Evolutionary conservation across 495 filamentous ascomycete species (phyloP).

Genomic region (Astrothelium subdiscretum): DNA sequence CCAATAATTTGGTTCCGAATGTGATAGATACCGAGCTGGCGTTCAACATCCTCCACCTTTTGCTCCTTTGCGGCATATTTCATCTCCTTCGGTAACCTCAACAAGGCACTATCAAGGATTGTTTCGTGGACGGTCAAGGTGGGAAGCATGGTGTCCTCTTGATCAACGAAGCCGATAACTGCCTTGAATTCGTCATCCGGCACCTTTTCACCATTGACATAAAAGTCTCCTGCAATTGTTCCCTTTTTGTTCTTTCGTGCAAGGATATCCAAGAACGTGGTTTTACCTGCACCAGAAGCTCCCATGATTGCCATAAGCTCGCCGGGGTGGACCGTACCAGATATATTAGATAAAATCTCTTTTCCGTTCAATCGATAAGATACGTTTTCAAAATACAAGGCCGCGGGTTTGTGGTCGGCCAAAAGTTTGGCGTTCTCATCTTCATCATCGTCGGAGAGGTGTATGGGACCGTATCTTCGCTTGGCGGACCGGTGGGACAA

Average conservation of each 20-base stretch:
- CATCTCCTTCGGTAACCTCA: constrained; percentile 87
- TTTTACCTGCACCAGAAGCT: constrained; percentile 93
- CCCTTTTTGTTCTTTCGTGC: constrained; percentile 97
- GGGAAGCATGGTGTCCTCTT: constrained; percentile 95
- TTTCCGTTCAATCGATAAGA: constrained; percentile 79
- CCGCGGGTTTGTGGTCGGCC: constrained; percentile 80
- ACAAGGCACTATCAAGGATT: constrained; percentile 83
- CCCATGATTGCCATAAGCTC: constrained; percentile 97
- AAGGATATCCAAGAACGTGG: constrained; percentile 91
- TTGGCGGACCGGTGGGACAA: constrained; percentile 56
- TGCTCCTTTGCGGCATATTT: constrained; percentile 73
- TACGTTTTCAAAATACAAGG: constrained; percentile 79
- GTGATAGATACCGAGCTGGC: constrained; percentile 81
- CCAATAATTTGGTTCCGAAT: constrained; percentile 92
- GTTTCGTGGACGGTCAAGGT: constrained; percentile 97
- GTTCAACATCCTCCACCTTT: constrained; percentile 82
- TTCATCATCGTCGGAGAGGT: constrained; percentile 67
- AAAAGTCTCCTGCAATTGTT: constrained; percentile 66
- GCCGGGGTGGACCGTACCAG: constrained; percentile 75
- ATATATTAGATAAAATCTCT: constrained; percentile 68
- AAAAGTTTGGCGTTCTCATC: constrained; percentile 79
- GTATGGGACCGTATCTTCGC: constrained; percentile 60
- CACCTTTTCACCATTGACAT: constrained; percentile 86
- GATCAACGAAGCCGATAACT: constrained; percentile 93
- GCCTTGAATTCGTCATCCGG: constrained; percentile 74